Evolutionary conservation across 179 eudicot species (phyloP).

Genomic region (Actinidia chinensis): DNA sequence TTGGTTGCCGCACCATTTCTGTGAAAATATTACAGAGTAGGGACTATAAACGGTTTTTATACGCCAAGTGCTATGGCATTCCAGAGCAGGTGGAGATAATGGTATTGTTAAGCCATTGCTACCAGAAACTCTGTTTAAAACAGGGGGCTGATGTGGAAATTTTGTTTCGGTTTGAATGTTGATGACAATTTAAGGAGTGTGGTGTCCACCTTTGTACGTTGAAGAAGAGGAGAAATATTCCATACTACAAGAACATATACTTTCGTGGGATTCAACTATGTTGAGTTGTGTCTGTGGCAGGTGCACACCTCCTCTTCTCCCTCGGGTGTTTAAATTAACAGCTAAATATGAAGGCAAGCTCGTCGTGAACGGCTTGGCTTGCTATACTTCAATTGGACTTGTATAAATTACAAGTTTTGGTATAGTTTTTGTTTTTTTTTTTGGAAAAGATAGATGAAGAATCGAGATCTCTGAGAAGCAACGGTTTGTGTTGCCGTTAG

Average conservation of each 20-base stretch:
- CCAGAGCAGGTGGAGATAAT: background rate
- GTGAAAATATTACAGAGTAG: background rate
- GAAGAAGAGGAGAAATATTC: background rate
- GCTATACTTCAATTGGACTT: too few species aligned
- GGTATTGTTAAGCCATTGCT: constrained; percentile 2
- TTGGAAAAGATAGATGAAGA: too few species aligned
- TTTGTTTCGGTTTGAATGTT: background rate
- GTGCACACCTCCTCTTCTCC: background rate
- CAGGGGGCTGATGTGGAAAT: background rate
- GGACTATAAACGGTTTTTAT: background rate
- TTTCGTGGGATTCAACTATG: background rate
- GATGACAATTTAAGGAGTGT: background rate
- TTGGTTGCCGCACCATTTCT: background rate
- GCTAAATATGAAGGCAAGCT: too few species aligned
- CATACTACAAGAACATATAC: background rate
- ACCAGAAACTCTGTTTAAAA: background rate
- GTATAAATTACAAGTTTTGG: too few species aligned
- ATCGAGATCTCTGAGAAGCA: too few species aligned
- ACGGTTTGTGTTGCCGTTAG: too few species aligned
- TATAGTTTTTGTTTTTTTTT: too few species aligned
- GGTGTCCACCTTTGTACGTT: background rate
- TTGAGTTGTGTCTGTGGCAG: background rate
- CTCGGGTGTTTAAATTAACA: too few species aligned
- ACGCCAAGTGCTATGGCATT: background rate
- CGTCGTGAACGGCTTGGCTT: too few species aligned